Base-by-base conservation (phyloP, 768 basidiomycete genomes). In the Pleurotus djamor region DNA sequence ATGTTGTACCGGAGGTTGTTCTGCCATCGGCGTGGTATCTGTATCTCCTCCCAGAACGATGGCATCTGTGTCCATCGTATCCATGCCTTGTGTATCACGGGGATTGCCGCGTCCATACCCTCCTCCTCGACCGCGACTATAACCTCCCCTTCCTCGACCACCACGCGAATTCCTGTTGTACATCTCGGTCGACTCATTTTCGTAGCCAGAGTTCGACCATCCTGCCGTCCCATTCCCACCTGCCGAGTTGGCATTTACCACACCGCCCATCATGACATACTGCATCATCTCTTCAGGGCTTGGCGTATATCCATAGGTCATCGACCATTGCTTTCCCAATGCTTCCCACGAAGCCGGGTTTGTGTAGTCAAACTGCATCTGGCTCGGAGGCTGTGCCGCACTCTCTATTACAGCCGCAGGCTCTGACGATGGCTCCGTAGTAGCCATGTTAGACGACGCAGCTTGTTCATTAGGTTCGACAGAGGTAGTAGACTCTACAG, bases 281-380 rank as follows among this genome's bases (percentile, higher is more conserved):
- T 85, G 81, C 86, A 91, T 86, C 64, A 93, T 81, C 66, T 92
- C 81, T 66, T 91, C 87, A 66, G 87, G 86, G 59, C 88, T 81
- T 33, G 92, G 92, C 64, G 76, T 51, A 66, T 82, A 79, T 44
- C 90, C 88, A 71, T 89, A 73, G 55, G 89, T 87, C 58, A 79
- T 77, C 68, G 80, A 73, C 90, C 89, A 94, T 78, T 91, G 85
- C 68, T 84, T 84, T 69, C 88, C 89, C 60, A 95, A 82, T 59
- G 83, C 81, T 76, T 88, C 85, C 93, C 93, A 95, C 70, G 89
- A 87, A 55, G 82, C 71, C 57, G 92, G 82, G 47, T 82, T 78
- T 33, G 87, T 86, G 57, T 84, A 85, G 77, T 93, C 83, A 81
- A 94, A 94, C 49, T 81, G 79, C 62, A 81, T 67, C 65, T 84